phyloP scores from a whole-genome alignment of 495 filamentous ascomycete genomes.

The Talaromyces wortmannii region DNA sequence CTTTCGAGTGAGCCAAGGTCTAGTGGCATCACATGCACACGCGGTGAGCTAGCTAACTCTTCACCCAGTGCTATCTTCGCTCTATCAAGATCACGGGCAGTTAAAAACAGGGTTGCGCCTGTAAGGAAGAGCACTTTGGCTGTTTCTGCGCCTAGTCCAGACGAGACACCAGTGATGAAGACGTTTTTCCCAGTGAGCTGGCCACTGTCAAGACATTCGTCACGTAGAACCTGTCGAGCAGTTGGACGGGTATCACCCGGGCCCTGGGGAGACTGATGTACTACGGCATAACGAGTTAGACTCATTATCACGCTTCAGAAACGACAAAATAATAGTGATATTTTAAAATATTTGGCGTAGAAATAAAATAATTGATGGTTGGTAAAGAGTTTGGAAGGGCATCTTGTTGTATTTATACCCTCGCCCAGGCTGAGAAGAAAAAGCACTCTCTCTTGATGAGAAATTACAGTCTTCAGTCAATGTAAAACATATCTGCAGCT shows the following conservation, averaged over 20 bases:
- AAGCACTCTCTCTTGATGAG: too few relatives aligned
- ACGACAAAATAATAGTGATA: too few relatives aligned
- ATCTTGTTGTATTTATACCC: too few relatives aligned
- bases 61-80: constrained; percentile 20
- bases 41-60: constrained; percentile 16
- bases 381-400: too few relatives aligned
- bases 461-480: too few relatives aligned
- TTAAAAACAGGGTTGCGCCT: constrained; percentile 38
- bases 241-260: constrained; percentile 42
- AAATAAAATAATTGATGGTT: too few relatives aligned
- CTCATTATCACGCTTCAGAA: background rate
- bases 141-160: constrained; percentile 46
- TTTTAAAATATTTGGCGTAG: too few relatives aligned
- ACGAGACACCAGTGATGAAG: constrained; percentile 63
- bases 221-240: constrained; percentile 35
- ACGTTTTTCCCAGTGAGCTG: constrained; percentile 38
- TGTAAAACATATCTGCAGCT: too few relatives aligned
- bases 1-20: constrained; percentile 37
- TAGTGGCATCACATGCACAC: constrained; percentile 26
- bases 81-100: constrained; percentile 37
- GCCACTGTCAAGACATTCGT: constrained; percentile 24
- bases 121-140: constrained; percentile 35
- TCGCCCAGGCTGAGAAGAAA: too few relatives aligned
- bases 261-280: constrained; percentile 13
- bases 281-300: background rate